Conservation (phyloP, 2,329 filamentous ascomycete genomes). For the Phialophora expanda region DNA sequence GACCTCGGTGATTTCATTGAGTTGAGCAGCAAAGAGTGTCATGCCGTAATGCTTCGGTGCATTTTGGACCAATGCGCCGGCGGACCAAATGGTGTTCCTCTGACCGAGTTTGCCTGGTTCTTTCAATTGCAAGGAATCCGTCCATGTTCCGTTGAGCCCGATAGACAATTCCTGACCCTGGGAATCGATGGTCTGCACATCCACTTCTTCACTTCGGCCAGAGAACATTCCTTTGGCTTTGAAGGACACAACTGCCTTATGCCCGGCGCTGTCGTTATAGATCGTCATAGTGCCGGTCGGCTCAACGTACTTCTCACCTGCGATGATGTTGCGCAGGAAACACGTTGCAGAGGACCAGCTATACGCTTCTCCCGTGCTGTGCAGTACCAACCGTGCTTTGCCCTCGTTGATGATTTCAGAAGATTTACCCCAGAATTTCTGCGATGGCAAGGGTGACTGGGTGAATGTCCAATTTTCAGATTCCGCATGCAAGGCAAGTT, state of each 20-base stretch:
- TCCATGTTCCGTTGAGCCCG: conserved; percentile 84
- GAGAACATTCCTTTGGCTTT: conserved; percentile 97
- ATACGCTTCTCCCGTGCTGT: conserved; percentile 78
- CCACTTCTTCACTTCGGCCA: conserved; percentile 87
- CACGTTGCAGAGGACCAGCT: conserved; percentile 87
- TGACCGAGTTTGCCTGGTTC: conserved; percentile 64
- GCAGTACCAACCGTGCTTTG: conserved; percentile 76
- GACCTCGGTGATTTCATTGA: conserved; percentile 86
- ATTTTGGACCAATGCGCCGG: conserved; percentile 77
- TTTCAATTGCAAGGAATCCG: conserved; percentile 69
- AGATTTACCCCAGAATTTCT: conserved; percentile 99
- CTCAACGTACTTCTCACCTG: conserved; percentile 97
- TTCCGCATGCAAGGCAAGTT: conserved; percentile 92
- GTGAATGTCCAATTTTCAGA: conserved; percentile 81
- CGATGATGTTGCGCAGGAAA: conserved; percentile 93
- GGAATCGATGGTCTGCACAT: conserved; percentile 72
- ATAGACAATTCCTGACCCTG: conserved; percentile 69
- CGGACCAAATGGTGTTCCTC: conserved; percentile 76
- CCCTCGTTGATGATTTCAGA: conserved; percentile 94
- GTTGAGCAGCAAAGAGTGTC: conserved; percentile 79
- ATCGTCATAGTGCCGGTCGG: conserved; percentile 90
- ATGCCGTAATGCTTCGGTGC: conserved; percentile 82
- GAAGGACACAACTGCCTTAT: conserved; percentile 86
- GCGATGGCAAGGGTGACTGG: conserved; percentile 84
- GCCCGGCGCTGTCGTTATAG: conserved; percentile 79